A percentile compares a stretch with the other conserved stretches of the same genome.
Evolutionary conservation across 169 alveolate genomes (phyloP).

Genomic region (Cryptosporidium parvum): DNA sequence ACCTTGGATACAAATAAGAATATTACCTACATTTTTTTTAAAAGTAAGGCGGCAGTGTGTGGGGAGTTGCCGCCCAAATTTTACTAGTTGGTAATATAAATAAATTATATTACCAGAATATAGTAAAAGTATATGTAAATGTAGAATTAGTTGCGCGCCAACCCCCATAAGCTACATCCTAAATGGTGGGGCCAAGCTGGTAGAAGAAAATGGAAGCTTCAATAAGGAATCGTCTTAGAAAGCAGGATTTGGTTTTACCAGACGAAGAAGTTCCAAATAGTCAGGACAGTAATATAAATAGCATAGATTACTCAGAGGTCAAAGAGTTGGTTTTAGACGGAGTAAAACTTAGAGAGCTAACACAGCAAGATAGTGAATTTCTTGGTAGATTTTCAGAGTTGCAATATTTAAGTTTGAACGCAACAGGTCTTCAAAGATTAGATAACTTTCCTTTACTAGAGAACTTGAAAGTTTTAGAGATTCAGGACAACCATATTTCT

Average conservation of each 20-base stretch:
- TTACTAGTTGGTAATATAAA: not conserved
- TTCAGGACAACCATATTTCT: constrained; percentile 89
- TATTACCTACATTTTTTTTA: not conserved
- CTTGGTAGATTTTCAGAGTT: constrained; percentile 84
- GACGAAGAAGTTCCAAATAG: constrained; percentile 68
- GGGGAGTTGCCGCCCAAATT: not conserved
- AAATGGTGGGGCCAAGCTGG: constrained; percentile 45
- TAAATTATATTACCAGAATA: not conserved
- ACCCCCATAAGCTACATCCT: constrained; percentile 1
- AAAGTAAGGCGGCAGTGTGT: not conserved
- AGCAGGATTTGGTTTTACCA: constrained; percentile 64
- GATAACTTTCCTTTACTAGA: constrained; percentile 86
- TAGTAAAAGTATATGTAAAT: not conserved
- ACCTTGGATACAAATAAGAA: too few relatives aligned
- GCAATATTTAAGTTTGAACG: constrained; percentile 87
- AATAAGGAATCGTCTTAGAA: constrained; percentile 74
- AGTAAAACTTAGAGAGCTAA: constrained; percentile 81
- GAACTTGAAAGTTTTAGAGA: constrained; percentile 85
- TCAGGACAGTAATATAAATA: constrained; percentile 42
- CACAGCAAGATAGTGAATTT: constrained; percentile 83
- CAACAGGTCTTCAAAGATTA: constrained; percentile 87
- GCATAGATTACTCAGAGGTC: constrained; percentile 65
- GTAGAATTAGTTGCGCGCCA: constrained; percentile 1
- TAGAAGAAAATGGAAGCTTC: constrained; percentile 55
- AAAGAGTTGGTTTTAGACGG: constrained; percentile 89